phyloP scores from a whole-genome alignment of 805 yeast species.

The Hanseniaspora lindneri region DNA sequence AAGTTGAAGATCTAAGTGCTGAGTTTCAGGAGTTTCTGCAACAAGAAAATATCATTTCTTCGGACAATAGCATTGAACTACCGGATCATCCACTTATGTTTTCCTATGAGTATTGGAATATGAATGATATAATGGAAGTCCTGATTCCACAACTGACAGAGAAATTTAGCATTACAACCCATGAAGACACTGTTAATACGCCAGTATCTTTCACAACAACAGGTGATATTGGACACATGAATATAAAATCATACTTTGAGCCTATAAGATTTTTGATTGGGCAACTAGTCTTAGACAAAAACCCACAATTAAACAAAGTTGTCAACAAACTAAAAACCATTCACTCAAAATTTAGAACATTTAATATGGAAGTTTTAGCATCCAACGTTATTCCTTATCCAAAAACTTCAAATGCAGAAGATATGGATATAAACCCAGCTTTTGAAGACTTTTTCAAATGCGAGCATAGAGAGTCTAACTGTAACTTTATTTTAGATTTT shows the following conservation, averaged over 20 bases:
- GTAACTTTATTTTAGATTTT: conserved; percentile 78
- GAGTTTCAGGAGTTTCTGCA: conserved; percentile 39
- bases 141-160: conserved; percentile 53
- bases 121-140: conserved; percentile 73
- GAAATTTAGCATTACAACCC: conserved; percentile 31
- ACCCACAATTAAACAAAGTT: conserved; percentile 68
- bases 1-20: not conserved
- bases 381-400: conserved; percentile 40
- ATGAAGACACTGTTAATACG: conserved; percentile 34
- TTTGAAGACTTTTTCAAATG: conserved; percentile 12
- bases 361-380: conserved; percentile 86
- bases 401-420: conserved; percentile 35
- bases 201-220: conserved; percentile 89
- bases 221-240: conserved; percentile 92
- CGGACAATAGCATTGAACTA: conserved; percentile 30
- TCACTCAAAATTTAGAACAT: conserved; percentile 79
- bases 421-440: conserved; percentile 33
- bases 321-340: conserved; percentile 85
- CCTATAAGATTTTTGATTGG: conserved; percentile 77
- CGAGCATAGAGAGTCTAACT: conserved; percentile 77
- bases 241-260: conserved; percentile 69
- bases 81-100: conserved; percentile 42
- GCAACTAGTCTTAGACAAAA: conserved; percentile 79
- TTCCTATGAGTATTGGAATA: conserved; percentile 72
- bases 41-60: conserved; percentile 36